Evolutionary conservation across 495 filamentous ascomycete species (phyloP).

Genomic region (Penicillium subrubescens): DNA sequence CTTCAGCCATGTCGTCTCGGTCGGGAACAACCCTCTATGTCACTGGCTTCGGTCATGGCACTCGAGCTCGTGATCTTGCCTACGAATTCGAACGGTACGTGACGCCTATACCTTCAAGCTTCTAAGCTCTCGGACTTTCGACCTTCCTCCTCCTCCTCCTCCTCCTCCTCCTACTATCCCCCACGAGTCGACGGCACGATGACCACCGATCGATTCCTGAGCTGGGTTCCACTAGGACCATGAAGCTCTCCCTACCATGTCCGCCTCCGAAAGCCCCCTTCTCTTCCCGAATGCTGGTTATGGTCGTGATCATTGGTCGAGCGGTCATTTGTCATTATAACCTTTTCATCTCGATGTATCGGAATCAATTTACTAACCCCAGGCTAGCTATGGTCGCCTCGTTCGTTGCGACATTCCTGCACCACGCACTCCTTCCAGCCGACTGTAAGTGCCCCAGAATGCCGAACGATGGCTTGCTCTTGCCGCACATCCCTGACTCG

Average conservation of each 20-base stretch:
- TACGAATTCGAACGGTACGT: conserved; percentile 99
- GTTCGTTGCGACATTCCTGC: conserved; percentile 99
- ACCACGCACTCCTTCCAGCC: conserved; percentile 85
- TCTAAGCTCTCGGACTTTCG: conserved; percentile 32
- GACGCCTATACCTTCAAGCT: conserved; percentile 51
- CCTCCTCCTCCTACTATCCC: neutral
- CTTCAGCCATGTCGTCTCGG: conserved; percentile 84
- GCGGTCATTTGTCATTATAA: conserved; percentile 15
- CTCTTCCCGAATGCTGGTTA: conserved; percentile 7
- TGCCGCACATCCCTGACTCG: conserved; percentile 15
- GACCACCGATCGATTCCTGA: conserved; percentile 9
- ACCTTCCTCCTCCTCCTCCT: conserved; percentile 15
- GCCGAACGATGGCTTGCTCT: neutral
- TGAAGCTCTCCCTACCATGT: conserved; percentile 1
- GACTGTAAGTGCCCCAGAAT: conserved; percentile 71
- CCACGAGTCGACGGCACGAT: conserved; percentile 20
- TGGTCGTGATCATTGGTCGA: conserved; percentile 8
- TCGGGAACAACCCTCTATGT: conserved; percentile 95
- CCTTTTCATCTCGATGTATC: conserved; percentile 5
- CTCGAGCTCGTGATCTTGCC: conserved; percentile 98
- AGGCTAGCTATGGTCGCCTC: conserved; percentile 88
- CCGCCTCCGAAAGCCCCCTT: neutral
- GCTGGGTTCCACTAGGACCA: neutral
- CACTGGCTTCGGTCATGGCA: conserved; percentile 96
- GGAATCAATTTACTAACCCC: conserved; percentile 10